Evolutionary conservation across 2,329 filamentous ascomycete genomes (phyloP), one percentile per base, ranked within the genome.

Genomic region (Leptodontidium sp.): DNA sequence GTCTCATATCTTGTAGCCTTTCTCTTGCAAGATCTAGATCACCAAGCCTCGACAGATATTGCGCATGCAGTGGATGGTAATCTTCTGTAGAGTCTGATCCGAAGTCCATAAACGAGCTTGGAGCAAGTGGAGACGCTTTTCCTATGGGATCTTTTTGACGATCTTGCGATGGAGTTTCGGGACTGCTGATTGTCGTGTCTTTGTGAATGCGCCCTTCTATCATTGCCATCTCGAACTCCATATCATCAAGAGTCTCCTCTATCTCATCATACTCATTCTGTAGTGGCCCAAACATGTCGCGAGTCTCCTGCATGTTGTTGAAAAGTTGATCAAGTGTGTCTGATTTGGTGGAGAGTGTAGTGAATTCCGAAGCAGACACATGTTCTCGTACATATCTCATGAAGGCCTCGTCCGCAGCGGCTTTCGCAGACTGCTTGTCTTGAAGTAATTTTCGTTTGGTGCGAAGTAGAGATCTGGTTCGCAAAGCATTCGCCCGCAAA

Each of bases 151-250:
- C 43, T 47, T 17, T 47, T 17, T 17, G 43, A n/a, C 43, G 4
- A 5, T 17, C 43, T n/a, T 17, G 38, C 38, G 9, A 15, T 4
- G 50, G 11, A 29, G 50, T 29, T 15, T 29, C 24, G 24, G 24
- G 50, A 15, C 3, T 29, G 24, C 24, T 53, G 24, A 11, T 29
- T 29, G 24, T 14, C 4, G 12, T 29, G 4, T 4, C 26, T 32
- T 29, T 53, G 50, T 53, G 50, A 29, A 53, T 29, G 5, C 24
- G 50, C 50, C 50, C 50, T 53, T 53, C 50, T 11, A 53, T 17
- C 24, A 29, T 29, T 1, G 9, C 50, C 50, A 53, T 29, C 24
- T 53, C 50, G 26, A 53, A 53, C 12, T 53, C 50, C 4, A 11
- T 53, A 53, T 53, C 50, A 15, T 53, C 50, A 5, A 53, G 50